Percentiles rank a stretch among this genome's conserved stretches.
Conservation (phyloP, 176 grass and related monocot genomes). For the Juncus effusus region DNA sequence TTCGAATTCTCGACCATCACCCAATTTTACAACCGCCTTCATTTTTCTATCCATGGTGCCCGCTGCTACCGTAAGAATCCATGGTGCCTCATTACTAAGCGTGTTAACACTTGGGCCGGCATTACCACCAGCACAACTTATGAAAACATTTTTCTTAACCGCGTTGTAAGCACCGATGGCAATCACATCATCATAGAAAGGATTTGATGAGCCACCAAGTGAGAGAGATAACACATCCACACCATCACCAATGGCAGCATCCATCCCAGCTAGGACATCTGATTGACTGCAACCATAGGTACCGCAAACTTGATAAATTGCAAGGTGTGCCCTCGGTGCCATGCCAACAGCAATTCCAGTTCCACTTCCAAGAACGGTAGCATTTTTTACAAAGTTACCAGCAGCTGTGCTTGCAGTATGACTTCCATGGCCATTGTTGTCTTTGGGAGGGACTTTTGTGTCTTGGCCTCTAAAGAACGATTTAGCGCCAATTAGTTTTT, state of each 20-base stretch:
- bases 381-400: constrained; percentile 19
- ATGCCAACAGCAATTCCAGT: constrained; percentile 11
- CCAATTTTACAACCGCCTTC: constrained; percentile 43
- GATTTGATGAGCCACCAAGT: background rate
- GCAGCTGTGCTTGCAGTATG: constrained; percentile 20
- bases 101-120: constrained; percentile 14
- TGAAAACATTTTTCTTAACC: constrained; percentile 39
- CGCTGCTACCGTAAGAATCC: constrained; percentile 63
- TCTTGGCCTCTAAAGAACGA: background rate
- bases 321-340: constrained; percentile 15
- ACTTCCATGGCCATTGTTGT: background rate
- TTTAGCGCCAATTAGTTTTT: constrained; percentile 37
- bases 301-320: constrained; percentile 25
- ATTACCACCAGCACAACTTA: constrained; percentile 59
- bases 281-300: background rate
- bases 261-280: constrained; percentile 12
- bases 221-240: constrained; percentile 29
- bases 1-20: constrained; percentile 45
- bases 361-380: background rate
- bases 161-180: constrained; percentile 21
- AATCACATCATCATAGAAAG: constrained; percentile 1
- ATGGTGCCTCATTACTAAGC: constrained; percentile 48
- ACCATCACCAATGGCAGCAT: constrained; percentile 14
- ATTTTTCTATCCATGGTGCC: constrained; percentile 54
- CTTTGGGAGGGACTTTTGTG: background rate